A percentile compares a stretch with the other conserved stretches of the same genome.
These are phyloP conservation scores for Candida taoyuanica DNA, from an alignment of 805 yeast genomes.

Conservation along the genomic window DNA sequence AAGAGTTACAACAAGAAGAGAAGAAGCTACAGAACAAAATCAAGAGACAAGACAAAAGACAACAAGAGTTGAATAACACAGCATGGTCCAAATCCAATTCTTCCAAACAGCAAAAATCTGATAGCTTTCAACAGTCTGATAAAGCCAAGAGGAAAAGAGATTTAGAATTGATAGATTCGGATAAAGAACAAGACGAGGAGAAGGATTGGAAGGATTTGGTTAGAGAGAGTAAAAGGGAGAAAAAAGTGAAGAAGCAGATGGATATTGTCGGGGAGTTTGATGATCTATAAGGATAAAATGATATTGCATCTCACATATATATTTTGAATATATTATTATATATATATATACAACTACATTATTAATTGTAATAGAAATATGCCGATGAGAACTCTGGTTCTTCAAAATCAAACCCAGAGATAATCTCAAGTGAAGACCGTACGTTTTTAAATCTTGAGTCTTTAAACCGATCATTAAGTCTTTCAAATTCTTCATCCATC, in stretches of 20 bases:
- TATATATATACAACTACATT: not conserved
- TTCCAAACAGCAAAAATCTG: constrained; percentile 50
- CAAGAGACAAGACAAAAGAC: constrained; percentile 29
- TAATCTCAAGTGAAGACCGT: constrained; percentile 12
- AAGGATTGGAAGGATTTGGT: constrained; percentile 89
- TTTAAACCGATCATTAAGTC: constrained; percentile 15
- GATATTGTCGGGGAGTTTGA: constrained; percentile 59
- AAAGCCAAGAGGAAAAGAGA: constrained; percentile 38
- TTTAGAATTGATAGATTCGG: constrained; percentile 50
- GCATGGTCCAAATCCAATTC: constrained; percentile 38
- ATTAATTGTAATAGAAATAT: constrained; percentile 9
- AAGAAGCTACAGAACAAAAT: constrained; percentile 24
- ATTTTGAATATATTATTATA: no score
- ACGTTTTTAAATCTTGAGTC: constrained; percentile 10
- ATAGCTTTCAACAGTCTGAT: constrained; percentile 37
- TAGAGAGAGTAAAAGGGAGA: constrained; percentile 56
- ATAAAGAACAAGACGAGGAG: constrained; percentile 40
- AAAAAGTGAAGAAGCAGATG: constrained; percentile 30
- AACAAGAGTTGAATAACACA: constrained; percentile 13
- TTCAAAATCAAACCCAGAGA: constrained; percentile 13
- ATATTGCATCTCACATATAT: no score
- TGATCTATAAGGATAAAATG: no score
- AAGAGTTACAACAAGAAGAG: constrained; percentile 46
- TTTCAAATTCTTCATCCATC: constrained; percentile 13
- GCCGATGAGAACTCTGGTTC: constrained; percentile 17